phyloP scores from a whole-genome alignment of 805 yeast species.

The Candida quercuum region DNA sequence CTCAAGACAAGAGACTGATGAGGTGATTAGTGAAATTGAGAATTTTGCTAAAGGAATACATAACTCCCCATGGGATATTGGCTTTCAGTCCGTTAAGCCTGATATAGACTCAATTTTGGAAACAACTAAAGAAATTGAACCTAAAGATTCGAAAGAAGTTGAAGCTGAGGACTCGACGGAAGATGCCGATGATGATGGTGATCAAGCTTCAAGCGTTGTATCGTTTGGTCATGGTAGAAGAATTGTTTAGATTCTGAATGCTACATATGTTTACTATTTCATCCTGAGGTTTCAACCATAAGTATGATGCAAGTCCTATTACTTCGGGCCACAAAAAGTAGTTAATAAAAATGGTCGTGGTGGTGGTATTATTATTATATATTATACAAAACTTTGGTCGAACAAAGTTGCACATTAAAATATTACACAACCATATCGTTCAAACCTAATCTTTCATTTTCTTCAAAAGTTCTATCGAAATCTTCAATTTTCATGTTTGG shows the following conservation, averaged over 20 bases:
- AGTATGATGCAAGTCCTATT: too few species aligned
- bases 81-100: background rate
- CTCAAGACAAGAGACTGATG: background rate
- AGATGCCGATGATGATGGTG: background rate
- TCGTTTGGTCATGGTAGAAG: background rate
- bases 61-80: background rate
- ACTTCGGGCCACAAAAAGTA: too few species aligned
- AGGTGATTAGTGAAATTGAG: background rate
- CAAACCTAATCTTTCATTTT: slow-evolving; percentile 89
- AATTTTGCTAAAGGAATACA: background rate
- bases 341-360: too few species aligned
- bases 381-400: too few species aligned
- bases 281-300: too few species aligned
- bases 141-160: background rate
- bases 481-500: slow-evolving; percentile 94
- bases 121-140: background rate
- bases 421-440: slow-evolving; percentile 38
- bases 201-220: background rate
- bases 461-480: slow-evolving; percentile 80
- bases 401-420: too few species aligned
- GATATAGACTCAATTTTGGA: background rate
- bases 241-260: background rate
- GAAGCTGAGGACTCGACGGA: background rate
- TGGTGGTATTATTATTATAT: too few species aligned
- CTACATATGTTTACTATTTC: too few species aligned